These are phyloP conservation scores for Hypoxylon fragiforme DNA, from an alignment of 495 filamentous ascomycete species.

Conservation along the genomic window DNA sequence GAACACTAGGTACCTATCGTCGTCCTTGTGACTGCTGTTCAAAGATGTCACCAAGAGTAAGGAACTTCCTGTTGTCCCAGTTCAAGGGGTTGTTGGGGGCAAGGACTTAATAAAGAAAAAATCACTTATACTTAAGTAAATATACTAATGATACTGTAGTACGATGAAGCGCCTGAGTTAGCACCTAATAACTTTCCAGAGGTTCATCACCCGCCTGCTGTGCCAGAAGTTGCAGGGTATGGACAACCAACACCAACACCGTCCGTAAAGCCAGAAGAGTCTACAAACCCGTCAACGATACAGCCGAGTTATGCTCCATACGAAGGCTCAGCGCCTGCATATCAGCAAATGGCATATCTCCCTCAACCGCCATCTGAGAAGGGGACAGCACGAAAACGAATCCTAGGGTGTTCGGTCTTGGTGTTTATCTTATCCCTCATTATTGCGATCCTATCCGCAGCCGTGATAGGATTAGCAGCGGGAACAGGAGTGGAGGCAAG, in stretches of 20 bases:
- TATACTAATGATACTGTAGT: constrained; percentile 24
- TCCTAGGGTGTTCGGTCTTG: constrained; percentile 43
- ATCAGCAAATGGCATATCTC: constrained; percentile 9
- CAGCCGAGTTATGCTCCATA: constrained; percentile 10
- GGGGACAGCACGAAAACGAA: constrained; percentile 11
- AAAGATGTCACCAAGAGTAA: constrained; percentile 31
- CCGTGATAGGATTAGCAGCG: constrained; percentile 49
- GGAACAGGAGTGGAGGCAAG: constrained; percentile 47
- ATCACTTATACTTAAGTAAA: no score
- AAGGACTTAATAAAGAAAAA: no score
- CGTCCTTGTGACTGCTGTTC: not conserved
- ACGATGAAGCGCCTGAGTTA: constrained; percentile 47
- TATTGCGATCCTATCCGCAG: constrained; percentile 44
- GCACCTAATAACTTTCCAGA: constrained; percentile 45
- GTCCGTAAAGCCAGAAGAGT: constrained; percentile 19
- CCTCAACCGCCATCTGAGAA: constrained; percentile 16
- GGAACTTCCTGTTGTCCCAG: no score
- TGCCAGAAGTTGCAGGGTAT: constrained; percentile 24
- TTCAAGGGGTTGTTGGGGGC: no score
- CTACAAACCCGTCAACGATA: constrained; percentile 8
- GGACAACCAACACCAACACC: constrained; percentile 8
- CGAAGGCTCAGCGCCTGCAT: constrained; percentile 7
- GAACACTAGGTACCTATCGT: not conserved
- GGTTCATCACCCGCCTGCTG: constrained; percentile 34
- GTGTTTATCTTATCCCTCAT: constrained; percentile 48